Percentiles rank a stretch among this genome's conserved stretches.
These are phyloP conservation scores for Calophaca sinica DNA, from an alignment of 306 rosid species.

Conservation along the genomic window DNA sequence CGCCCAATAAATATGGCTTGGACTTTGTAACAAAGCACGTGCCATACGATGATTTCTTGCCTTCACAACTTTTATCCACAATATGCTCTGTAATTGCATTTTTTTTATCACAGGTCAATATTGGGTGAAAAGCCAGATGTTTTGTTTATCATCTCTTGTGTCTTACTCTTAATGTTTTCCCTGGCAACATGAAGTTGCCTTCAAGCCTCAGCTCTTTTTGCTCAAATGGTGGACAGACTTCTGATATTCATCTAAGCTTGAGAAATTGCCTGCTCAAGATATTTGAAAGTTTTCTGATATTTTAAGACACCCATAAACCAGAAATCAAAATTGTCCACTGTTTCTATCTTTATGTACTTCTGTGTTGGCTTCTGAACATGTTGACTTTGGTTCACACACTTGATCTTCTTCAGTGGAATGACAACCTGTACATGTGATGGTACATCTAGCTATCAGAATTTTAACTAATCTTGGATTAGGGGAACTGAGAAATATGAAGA, in stretches of 20 bases:
- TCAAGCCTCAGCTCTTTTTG: neutral
- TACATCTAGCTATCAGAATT: no score
- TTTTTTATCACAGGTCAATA: neutral
- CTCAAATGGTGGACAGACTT: neutral
- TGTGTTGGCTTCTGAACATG: slow-evolving; percentile 48
- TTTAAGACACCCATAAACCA: slow-evolving; percentile 47
- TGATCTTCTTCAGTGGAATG: slow-evolving; percentile 45
- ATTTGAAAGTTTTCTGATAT: slow-evolving; percentile 41
- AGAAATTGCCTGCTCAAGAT: slow-evolving; percentile 44
- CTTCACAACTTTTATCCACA: slow-evolving; percentile 15
- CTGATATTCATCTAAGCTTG: slow-evolving; percentile 24
- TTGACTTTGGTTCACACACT: slow-evolving; percentile 49
- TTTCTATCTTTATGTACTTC: slow-evolving; percentile 48
- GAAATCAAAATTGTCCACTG: slow-evolving; percentile 49
- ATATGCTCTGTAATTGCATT: slow-evolving; percentile 22
- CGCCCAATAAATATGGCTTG: neutral
- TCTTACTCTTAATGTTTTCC: slow-evolving; percentile 1
- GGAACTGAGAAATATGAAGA: slow-evolving; percentile 18
- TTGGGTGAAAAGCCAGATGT: neutral
- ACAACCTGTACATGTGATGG: slow-evolving; percentile 38
- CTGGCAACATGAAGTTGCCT: neutral
- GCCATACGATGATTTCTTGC: neutral
- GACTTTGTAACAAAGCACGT: neutral
- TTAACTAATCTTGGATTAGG: neutral
- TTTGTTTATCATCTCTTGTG: neutral